Base-by-base conservation (phyloP, 2,329 filamentous ascomycete species). In the Onygenales sp. region DNA sequence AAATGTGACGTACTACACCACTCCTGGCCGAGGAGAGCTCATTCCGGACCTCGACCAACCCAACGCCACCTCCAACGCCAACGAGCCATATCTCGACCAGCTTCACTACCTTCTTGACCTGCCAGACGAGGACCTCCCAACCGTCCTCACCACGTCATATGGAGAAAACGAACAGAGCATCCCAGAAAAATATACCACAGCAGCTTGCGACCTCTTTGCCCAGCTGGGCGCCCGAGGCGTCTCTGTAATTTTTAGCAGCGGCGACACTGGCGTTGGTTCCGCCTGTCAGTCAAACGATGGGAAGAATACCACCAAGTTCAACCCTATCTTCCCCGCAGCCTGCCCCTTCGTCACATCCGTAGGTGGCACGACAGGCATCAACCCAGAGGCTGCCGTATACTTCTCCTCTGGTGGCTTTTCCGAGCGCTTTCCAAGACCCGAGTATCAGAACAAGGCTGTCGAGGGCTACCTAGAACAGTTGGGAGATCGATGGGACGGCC, bases 131-230 rank as follows among this genome's bases (percentile, higher is more conserved):
- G 65, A 79, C 14, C 71, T 88, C 0, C 85, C 86, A 0, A 76
- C 79, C 3, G 79, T 86, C 14, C 74, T 88, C 42, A 79, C 77
- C 42, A 85, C 83, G n/a, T 87, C 84, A 0, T 88, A 88, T 62
- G 84, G 83, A 31, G 83, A 86, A 59, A 76, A 83, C 46, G 85
- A 88, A 65, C 81, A 76, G 63, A 77, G 75, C 3, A 72, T 87
- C 0, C 82, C 83, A 0, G 67, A 69, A 21, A 69, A 74, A 3
- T 87, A 87, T 63, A 78, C 81, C 6, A 73, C 78, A 60, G 74
- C 79, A 53, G 77, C 81, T 17, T 87, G 86, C 67, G 76, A 76
- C 34, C 71, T 82, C 42, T 82, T 85, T 56, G 81, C 78, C 4
- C 80, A 85, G 56, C 77, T 88, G 4, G 83, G 82, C 21, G 76